phyloP scores from a whole-genome alignment of 108 stramenopile species.

The Parietichytrium sp. region DNA sequence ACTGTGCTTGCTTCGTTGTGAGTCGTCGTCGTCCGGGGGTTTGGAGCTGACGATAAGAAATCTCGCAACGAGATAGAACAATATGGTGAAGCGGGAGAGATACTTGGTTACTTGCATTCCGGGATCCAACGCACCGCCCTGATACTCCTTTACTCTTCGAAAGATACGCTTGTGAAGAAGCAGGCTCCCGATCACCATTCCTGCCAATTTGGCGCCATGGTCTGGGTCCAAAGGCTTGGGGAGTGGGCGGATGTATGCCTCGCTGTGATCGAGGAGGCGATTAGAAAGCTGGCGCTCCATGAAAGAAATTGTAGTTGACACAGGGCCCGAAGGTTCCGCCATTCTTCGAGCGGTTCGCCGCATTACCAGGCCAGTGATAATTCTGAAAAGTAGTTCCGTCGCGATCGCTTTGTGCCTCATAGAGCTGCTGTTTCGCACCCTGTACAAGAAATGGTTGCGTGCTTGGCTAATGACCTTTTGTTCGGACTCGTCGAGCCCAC shows the following conservation, averaged over 20 bases:
- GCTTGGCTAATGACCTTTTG: background rate
- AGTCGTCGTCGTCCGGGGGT: too few relatives aligned
- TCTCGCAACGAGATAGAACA: background rate
- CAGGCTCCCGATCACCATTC: background rate
- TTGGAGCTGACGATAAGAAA: slow-evolving; percentile 20
- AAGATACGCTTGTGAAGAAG: slow-evolving; percentile 4
- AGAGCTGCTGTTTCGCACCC: background rate
- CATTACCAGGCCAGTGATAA: slow-evolving; percentile 7
- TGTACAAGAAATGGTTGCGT: background rate
- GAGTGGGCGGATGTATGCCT: background rate
- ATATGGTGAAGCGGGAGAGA: background rate
- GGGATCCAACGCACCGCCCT: background rate
- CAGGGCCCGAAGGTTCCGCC: slow-evolving; percentile 5
- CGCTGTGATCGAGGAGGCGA: background rate
- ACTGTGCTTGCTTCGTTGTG: too few relatives aligned
- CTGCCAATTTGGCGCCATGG: background rate
- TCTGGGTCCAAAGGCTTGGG: slow-evolving; percentile 18
- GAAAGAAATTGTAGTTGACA: background rate
- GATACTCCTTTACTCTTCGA: background rate
- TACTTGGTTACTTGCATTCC: background rate
- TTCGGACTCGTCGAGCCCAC: background rate
- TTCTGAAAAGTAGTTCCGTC: background rate
- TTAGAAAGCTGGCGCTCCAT: slow-evolving; percentile 30
- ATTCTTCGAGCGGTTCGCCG: slow-evolving; percentile 11
- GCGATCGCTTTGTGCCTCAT: slow-evolving; percentile 28